Conservation (phyloP, 1,139 yeast genomes). For the Hyphopichia wangnamkhiaoensis region DNA sequence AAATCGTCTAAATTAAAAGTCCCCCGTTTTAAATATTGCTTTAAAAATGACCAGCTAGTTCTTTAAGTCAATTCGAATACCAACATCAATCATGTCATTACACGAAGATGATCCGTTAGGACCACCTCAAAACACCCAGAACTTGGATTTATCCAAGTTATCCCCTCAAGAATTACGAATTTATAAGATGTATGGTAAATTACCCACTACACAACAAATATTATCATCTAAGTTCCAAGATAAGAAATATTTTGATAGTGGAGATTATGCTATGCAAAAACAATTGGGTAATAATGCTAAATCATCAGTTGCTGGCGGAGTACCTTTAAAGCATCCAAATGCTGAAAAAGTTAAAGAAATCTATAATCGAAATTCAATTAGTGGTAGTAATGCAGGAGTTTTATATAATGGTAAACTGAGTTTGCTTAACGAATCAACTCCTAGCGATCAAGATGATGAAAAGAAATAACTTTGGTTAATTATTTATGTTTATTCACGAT, state of each 20-base stretch:
- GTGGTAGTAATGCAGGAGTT: constrained; percentile 46
- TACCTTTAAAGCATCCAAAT: constrained; percentile 49
- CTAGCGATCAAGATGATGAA: constrained; percentile 26
- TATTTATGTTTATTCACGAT: not conserved
- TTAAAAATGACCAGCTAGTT: too few species aligned
- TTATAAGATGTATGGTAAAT: constrained; percentile 80
- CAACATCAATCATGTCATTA: constrained; percentile 12
- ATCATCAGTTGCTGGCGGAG: constrained; percentile 29
- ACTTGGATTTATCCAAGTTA: constrained; percentile 56
- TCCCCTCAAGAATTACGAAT: constrained; percentile 70
- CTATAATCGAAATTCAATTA: constrained; percentile 46
- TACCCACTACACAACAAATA: constrained; percentile 85
- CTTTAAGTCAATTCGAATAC: too few species aligned
- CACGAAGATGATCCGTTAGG: constrained; percentile 51
- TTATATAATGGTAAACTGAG: constrained; percentile 49
- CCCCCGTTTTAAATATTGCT: not conserved
- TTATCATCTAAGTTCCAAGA: constrained; percentile 80
- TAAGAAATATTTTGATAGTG: constrained; percentile 93
- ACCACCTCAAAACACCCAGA: constrained; percentile 46
- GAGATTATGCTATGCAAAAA: constrained; percentile 93
- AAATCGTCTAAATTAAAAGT: not conserved
- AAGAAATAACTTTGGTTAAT: constrained; percentile 4
- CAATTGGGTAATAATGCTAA: constrained; percentile 37
- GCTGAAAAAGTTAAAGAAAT: constrained; percentile 53
- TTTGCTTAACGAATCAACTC: constrained; percentile 46